Evolutionary conservation across 2,329 filamentous ascomycete genomes (phyloP).

Genomic region (Apiospora marii): DNA sequence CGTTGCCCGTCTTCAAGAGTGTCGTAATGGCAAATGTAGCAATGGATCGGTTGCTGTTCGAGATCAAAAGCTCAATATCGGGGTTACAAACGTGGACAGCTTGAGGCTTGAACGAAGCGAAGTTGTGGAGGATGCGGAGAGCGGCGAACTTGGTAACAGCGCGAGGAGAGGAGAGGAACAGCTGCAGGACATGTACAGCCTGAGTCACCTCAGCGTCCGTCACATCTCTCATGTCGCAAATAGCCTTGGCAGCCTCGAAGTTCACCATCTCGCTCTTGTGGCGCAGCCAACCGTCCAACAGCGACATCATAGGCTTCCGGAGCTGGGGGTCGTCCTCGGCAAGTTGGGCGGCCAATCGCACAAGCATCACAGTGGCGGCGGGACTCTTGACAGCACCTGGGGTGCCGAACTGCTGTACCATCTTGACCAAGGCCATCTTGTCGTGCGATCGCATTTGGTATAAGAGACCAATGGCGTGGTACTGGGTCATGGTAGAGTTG

Average conservation of each 20-base stretch:
- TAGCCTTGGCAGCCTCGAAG: slow-evolving; percentile 98
- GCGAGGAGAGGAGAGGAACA: slow-evolving; percentile 94
- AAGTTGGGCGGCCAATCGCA: slow-evolving; percentile 89
- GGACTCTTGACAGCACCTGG: slow-evolving; percentile 94
- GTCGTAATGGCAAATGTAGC: slow-evolving; percentile 99
- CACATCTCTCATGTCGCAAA: slow-evolving; percentile 93
- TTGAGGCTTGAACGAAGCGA: slow-evolving; percentile 94
- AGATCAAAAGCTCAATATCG: slow-evolving; percentile 96
- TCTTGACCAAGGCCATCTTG: slow-evolving; percentile 98
- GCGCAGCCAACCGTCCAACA: slow-evolving; percentile 94
- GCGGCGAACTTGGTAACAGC: slow-evolving; percentile 98
- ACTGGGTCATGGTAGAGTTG: slow-evolving; percentile 97
- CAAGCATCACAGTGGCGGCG: slow-evolving; percentile 89
- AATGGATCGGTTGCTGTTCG: slow-evolving; percentile 95
- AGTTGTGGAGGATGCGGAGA: slow-evolving; percentile 94
- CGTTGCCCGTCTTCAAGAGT: slow-evolving; percentile 96
- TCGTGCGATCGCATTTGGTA: slow-evolving; percentile 99
- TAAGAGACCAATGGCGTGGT: slow-evolving; percentile 95
- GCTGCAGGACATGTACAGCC: slow-evolving; percentile 92
- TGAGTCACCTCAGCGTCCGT: slow-evolving; percentile 91
- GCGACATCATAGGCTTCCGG: slow-evolving; percentile 94
- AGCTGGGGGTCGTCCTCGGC: slow-evolving; percentile 91
- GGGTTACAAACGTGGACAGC: slow-evolving; percentile 94
- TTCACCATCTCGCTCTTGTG: slow-evolving; percentile 99
- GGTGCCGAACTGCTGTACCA: slow-evolving; percentile 98